Percentiles rank a stretch among this genome's conserved stretches.
Conservation (phyloP, 768 basidiomycete species). For the Agrocybe chaxingu region DNA sequence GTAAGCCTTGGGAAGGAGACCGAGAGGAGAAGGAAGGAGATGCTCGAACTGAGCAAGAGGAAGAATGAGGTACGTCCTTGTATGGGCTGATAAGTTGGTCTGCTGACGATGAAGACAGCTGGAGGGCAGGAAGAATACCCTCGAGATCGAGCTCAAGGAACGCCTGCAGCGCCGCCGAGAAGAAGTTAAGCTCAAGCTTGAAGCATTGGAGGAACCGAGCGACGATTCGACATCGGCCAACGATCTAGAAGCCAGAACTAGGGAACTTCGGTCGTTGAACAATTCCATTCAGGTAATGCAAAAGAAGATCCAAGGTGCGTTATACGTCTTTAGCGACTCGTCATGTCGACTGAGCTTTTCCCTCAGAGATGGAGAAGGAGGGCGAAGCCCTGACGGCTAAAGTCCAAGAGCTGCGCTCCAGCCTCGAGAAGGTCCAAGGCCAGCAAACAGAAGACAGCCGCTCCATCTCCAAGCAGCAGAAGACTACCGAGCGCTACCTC, state of each 20-base stretch:
- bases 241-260: slow-evolving; percentile 62
- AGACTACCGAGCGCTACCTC: slow-evolving; percentile 92
- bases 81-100: neutral
- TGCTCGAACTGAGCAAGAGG: slow-evolving; percentile 63
- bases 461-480: slow-evolving; percentile 86
- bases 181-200: slow-evolving; percentile 74
- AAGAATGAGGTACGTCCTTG: slow-evolving; percentile 62
- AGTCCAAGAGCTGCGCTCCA: slow-evolving; percentile 62
- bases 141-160: slow-evolving; percentile 94
- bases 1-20: slow-evolving; percentile 70
- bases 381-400: slow-evolving; percentile 57
- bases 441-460: slow-evolving; percentile 87
- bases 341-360: neutral
- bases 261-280: slow-evolving; percentile 69
- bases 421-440: slow-evolving; percentile 72
- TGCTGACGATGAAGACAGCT: slow-evolving; percentile 38
- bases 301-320: slow-evolving; percentile 58
- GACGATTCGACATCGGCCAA: slow-evolving; percentile 58
- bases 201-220: slow-evolving; percentile 64
- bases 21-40: slow-evolving; percentile 66
- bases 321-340: neutral
- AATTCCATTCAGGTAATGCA: slow-evolving; percentile 62
- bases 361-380: slow-evolving; percentile 67
- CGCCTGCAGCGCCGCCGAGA: slow-evolving; percentile 76
- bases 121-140: slow-evolving; percentile 69